Conservation (phyloP, 2,329 filamentous ascomycete genomes). For the Botrytis cinerea region DNA sequence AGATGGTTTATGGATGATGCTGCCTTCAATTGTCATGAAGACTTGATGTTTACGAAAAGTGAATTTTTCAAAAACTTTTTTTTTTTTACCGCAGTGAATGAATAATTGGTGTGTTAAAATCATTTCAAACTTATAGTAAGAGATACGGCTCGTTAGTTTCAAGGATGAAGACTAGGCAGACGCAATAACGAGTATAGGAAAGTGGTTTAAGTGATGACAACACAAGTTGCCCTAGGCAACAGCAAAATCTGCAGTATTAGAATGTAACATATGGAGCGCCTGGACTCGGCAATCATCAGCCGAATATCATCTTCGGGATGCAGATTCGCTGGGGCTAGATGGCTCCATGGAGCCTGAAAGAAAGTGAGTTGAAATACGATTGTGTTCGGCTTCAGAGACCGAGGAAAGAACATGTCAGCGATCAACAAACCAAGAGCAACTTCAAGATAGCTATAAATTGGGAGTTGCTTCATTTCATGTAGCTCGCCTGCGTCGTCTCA, state of each 20-base stretch:
- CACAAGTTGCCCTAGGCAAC: constrained; percentile 4
- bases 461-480: not conserved
- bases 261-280: not conserved
- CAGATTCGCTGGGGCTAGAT: not conserved
- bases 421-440: not conserved
- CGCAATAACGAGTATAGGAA: not conserved
- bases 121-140: not conserved
- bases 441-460: not conserved
- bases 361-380: not conserved
- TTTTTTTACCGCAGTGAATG: not conserved
- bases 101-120: not conserved
- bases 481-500: not conserved
- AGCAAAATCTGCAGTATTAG: not conserved
- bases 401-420: not conserved
- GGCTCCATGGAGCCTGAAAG: not conserved
- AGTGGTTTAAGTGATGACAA: not conserved
- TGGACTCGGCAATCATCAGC: not conserved
- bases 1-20: not conserved
- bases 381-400: not conserved
- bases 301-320: not conserved
- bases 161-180: not conserved
- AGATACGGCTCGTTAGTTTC: not conserved
- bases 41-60: not conserved
- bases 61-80: not conserved
- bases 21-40: not conserved